Conservation (phyloP, 108 stramenopile species). For the Conticribra weissflogii region DNA sequence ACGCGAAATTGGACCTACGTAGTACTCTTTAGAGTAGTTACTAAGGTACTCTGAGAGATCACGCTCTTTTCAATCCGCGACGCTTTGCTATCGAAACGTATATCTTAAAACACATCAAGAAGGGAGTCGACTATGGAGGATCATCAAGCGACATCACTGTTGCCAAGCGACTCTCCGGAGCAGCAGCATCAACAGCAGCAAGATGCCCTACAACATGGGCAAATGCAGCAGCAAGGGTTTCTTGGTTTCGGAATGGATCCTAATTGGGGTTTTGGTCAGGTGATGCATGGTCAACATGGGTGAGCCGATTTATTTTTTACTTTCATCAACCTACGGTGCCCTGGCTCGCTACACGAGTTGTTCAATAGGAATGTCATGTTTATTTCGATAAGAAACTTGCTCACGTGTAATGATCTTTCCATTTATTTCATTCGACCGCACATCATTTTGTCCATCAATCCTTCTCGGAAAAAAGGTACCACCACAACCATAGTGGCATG, state of each 20-base stretch:
- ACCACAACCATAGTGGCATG: slow-evolving; percentile 14
- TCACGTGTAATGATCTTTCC: background rate
- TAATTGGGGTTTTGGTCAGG: slow-evolving; percentile 50
- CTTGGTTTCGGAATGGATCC: slow-evolving; percentile 53
- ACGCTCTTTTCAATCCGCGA: too few species aligned
- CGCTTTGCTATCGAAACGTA: too few species aligned
- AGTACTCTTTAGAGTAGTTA: too few species aligned
- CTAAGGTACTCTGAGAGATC: too few species aligned
- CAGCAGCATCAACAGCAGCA: slow-evolving; percentile 26
- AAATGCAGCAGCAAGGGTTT: slow-evolving; percentile 34
- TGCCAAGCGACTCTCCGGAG: slow-evolving; percentile 27
- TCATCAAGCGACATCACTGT: slow-evolving; percentile 7
- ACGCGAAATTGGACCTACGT: too few species aligned
- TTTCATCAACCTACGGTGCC: background rate
- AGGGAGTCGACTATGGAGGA: slow-evolving; percentile 37
- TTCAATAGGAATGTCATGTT: background rate
- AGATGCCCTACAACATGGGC: slow-evolving; percentile 22
- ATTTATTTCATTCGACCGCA: background rate
- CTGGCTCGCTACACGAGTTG: background rate
- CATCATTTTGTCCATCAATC: background rate
- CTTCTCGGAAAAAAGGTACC: background rate
- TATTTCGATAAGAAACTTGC: background rate
- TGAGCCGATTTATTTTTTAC: slow-evolving; percentile 4
- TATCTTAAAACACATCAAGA: too few species aligned
- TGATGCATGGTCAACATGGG: slow-evolving; percentile 40